Base-by-base conservation (phyloP, 305 asterid species). In the Fraxinus xanthoxyloides region DNA sequence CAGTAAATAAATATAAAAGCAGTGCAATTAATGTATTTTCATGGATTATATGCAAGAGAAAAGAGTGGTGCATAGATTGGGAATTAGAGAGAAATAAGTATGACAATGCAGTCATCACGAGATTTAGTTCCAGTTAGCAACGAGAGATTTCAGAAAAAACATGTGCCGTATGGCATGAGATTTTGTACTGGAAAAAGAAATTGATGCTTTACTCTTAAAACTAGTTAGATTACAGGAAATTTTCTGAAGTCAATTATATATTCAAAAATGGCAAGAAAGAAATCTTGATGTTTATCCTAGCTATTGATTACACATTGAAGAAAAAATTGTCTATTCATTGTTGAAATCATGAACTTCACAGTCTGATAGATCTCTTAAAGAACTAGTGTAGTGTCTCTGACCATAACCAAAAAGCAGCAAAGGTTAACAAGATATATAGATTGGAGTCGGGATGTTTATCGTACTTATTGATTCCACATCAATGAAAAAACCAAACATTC, bases 1-100 rank as follows among this genome's bases (percentile, higher is more conserved):
- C 46, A 81, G 83, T 19, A 70, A 70, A 79, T 48, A 73, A 84
- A 21, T 77, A 2, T 19, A 72, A 76, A 56, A 19, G 72, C 80
- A 61, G 74, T n/a, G n/a, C 28, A 17, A 63, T 34, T 38, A 56
- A 36, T 38, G 9, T 1, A 32, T 75, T 67, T 82, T 75, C 79
- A 82, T 17, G 70, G 4, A 21, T 12, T 79, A 65, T 28, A 65
- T 63, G 32, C 40, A 24, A 43, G 26, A 48, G 7, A 43, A 3
- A 21, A 28, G 63, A 79, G 7, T 67, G 23, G 12, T 40, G 31
- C 43, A 23, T 74, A 69, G 40, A 17, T 30, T 30, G 75, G 73
- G 61, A 34, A 40, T 69, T 46, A 28, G 72, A 63, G 24, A 31
- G 74, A 65, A 82, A 69, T 28, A 65, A 34, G 26, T 19, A 28